Evolutionary conservation across 2,329 filamentous ascomycete species (phyloP).

Genomic region (Aspergillus flavus): DNA sequence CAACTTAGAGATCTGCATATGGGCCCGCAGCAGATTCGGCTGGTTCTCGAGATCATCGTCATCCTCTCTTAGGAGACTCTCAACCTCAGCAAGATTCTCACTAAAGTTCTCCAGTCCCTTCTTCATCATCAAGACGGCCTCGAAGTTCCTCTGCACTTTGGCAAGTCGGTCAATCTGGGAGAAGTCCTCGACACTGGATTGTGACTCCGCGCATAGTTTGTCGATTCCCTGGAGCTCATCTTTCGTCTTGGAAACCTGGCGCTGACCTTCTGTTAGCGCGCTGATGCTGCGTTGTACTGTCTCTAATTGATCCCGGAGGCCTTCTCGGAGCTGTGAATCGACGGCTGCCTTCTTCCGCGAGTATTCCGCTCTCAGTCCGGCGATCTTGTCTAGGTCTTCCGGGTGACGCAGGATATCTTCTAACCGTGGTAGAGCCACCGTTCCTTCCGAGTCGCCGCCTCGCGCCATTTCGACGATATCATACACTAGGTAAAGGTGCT

Average conservation of each 20-base stretch:
- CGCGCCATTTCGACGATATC: slow-evolving; percentile 35
- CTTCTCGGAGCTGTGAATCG: slow-evolving; percentile 85
- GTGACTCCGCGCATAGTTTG: slow-evolving; percentile 92
- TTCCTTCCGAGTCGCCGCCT: slow-evolving; percentile 56
- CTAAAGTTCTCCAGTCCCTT: slow-evolving; percentile 86
- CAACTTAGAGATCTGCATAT: slow-evolving; percentile 89
- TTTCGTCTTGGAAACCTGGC: slow-evolving; percentile 88
- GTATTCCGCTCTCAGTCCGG: slow-evolving; percentile 87
- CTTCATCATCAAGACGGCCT: slow-evolving; percentile 90
- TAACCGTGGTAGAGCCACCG: slow-evolving; percentile 70
- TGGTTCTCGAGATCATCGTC: slow-evolving; percentile 86
- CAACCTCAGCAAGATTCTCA: slow-evolving; percentile 72
- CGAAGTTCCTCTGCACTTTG: slow-evolving; percentile 81
- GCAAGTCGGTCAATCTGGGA: slow-evolving; percentile 70
- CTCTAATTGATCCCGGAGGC: slow-evolving; percentile 88
- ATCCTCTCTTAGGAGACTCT: slow-evolving; percentile 78
- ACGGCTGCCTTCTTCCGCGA: slow-evolving; percentile 89
- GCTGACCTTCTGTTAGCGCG: slow-evolving; percentile 84
- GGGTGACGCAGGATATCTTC: slow-evolving; percentile 91
- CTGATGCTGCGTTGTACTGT: slow-evolving; percentile 92
- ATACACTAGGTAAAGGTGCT: background rate
- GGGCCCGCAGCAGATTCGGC: slow-evolving; percentile 84
- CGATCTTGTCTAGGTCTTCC: slow-evolving; percentile 96
- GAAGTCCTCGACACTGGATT: slow-evolving; percentile 97
- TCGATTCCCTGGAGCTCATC: slow-evolving; percentile 99